Conservation (phyloP, 1,284 basidiomycete species). For the Malassezia arunalokei region DNA sequence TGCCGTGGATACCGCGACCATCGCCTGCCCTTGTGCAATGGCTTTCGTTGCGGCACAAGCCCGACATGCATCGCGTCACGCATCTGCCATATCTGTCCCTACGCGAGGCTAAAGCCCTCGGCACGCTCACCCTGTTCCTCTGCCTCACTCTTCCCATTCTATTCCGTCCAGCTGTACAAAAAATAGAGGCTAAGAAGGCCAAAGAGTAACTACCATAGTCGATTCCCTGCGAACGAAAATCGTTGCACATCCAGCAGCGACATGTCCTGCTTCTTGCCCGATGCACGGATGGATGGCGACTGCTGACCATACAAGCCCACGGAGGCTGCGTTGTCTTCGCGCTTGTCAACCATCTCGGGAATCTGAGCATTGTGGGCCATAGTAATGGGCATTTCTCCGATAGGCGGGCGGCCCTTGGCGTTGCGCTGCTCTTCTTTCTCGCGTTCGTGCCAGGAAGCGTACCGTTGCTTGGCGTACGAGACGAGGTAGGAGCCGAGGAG, state of each 20-base stretch:
- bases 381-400: constrained; percentile 35
- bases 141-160: not conserved
- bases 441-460: constrained; percentile 29
- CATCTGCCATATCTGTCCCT: constrained; percentile 9
- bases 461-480: constrained; percentile 32
- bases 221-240: constrained; percentile 37
- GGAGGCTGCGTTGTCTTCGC: constrained; percentile 29
- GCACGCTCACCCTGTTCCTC: not conserved
- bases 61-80: not conserved
- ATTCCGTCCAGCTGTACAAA: not conserved
- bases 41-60: not conserved
- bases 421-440: constrained; percentile 40
- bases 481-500: constrained; percentile 37
- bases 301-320: constrained; percentile 31
- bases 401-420: constrained; percentile 28
- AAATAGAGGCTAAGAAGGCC: not conserved
- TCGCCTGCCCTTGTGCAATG: not conserved
- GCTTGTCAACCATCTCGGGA: constrained; percentile 22
- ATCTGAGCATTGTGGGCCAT: constrained; percentile 15
- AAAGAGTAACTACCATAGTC: constrained; percentile 28
- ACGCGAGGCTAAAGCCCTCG: constrained; percentile 12
- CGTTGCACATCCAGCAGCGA: constrained; percentile 38
- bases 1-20: not conserved
- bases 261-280: constrained; percentile 6
- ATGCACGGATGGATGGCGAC: not conserved